Evolutionary conservation across 139 green algal species (phyloP), one percentile per base, ranked within the genome.

Genomic region (Chlorella sp.): DNA sequence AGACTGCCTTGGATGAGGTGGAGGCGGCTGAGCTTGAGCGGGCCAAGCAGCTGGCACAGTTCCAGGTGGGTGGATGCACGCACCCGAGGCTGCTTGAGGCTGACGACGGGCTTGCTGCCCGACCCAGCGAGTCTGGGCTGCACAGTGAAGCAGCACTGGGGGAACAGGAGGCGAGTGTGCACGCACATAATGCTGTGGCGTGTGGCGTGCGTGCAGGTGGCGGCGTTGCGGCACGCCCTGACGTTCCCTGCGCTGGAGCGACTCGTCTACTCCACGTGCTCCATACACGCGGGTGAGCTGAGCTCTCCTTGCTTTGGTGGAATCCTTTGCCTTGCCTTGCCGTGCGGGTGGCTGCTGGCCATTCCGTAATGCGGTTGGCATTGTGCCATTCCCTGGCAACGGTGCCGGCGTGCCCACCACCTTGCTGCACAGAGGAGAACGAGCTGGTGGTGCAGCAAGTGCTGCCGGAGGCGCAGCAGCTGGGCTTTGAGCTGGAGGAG

Each of bases 191-290:
- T n/a, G n/a, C n/a, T n/a, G n/a, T n/a, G n/a, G 42, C 42, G 10
- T 10, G 22, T 64, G 55, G 55, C 55, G 20, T 27, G 22, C 24
- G 2, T 49, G 86, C 59, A 98, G 94, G 3, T 83, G 66, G 70
- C 82, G 34, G 91, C 89, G 29, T 68, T 98, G 71, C 68, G 73
- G 14, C 95, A 98, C 74, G 95, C 94, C 3, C 77, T 98, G 66
- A 73, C 42, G 5, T 94, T 97, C 68, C 94, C 93, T 2, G 70
- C 64, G 1, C 71, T 93, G 70, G 27, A 86, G 74, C 81, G 94
- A 0, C 70, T 99, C 3, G 89, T 91, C 23, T 99, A 99, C 84
- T 97, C 89, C 50, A 99, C 95, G 2, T 97, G 93, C 84, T 91
- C 77, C 5, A 76, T 97, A 32, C 85, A 98, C 70, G 55, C 55